Evolutionary conservation across 75 land plant species (phyloP).

Genomic region (Pseudotsuga menziesii): DNA sequence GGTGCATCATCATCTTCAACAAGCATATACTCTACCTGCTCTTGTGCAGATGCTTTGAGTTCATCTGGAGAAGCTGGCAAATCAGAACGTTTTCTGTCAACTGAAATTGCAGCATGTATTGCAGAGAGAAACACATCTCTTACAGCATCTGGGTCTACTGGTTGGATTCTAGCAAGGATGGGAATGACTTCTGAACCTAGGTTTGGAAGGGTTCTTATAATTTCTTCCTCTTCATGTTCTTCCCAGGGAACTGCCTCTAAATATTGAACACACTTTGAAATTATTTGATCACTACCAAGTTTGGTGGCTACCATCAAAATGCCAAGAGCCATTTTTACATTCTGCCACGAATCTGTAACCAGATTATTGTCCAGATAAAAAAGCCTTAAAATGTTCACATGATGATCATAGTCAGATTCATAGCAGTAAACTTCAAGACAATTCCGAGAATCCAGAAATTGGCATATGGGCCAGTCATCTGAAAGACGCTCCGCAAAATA

Average conservation of each 20-base stretch:
- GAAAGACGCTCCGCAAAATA: conserved; percentile 52
- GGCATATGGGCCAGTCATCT: conserved; percentile 19
- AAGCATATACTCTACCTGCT: conserved; percentile 89
- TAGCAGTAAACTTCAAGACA: conserved; percentile 51
- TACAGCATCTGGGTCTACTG: conserved; percentile 47
- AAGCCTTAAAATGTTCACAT: conserved; percentile 50
- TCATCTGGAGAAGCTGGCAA: conserved; percentile 36
- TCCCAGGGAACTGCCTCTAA: conserved; percentile 78
- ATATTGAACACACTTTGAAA: conserved; percentile 48
- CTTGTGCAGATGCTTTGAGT: conserved; percentile 61
- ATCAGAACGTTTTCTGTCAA: conserved; percentile 7
- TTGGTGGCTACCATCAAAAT: conserved; percentile 47
- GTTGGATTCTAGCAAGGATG: conserved; percentile 45
- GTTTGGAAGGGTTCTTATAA: conserved; percentile 33
- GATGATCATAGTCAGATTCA: conserved; percentile 40
- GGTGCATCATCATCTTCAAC: conserved; percentile 91
- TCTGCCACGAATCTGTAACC: conserved; percentile 42
- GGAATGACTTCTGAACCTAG: conserved; percentile 57
- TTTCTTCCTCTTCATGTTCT: conserved; percentile 71
- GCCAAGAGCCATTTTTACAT: conserved; percentile 57
- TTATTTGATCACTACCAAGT: conserved; percentile 46
- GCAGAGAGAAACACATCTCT: conserved; percentile 56
- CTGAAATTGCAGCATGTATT: conserved; percentile 55
- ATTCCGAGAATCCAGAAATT: conserved; percentile 20
- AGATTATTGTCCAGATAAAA: conserved; percentile 35